A percentile compares a stretch with the other conserved stretches of the same genome.
Conservation (phyloP, 805 yeast species). For the Pichia scutulata region DNA sequence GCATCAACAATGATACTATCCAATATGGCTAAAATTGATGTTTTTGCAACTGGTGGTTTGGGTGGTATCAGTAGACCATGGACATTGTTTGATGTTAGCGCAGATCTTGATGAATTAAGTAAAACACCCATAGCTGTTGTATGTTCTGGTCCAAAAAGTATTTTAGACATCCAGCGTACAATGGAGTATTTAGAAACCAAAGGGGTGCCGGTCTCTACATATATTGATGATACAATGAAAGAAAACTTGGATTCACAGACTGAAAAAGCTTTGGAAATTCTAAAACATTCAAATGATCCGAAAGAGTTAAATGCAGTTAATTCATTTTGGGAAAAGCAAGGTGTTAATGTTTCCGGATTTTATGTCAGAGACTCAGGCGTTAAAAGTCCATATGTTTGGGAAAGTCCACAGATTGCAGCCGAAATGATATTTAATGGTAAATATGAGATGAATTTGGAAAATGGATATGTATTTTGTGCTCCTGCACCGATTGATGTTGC, state of each 20-base stretch:
- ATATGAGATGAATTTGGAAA: conserved; percentile 39
- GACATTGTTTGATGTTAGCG: conserved; percentile 70
- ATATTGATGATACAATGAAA: conserved; percentile 18
- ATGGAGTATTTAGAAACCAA: conserved; percentile 85
- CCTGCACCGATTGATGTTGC: conserved; percentile 72
- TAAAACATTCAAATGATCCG: neutral
- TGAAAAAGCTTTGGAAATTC: conserved; percentile 26
- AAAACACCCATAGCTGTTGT: conserved; percentile 84
- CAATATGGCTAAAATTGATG: conserved; percentile 63
- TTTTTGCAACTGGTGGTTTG: conserved; percentile 89
- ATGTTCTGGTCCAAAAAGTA: conserved; percentile 87
- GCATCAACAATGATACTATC: conserved; percentile 85
- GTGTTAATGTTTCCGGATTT: conserved; percentile 61
- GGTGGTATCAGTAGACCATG: conserved; percentile 89
- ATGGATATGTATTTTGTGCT: conserved; percentile 74
- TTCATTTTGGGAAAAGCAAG: conserved; percentile 6
- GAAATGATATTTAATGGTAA: conserved; percentile 42
- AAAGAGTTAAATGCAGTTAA: neutral
- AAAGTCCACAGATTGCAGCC: conserved; percentile 54
- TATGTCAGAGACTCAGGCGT: conserved; percentile 72
- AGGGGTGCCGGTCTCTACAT: conserved; percentile 79
- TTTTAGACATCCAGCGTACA: conserved; percentile 71
- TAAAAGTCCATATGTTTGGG: conserved; percentile 57
- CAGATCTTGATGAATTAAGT: conserved; percentile 80
- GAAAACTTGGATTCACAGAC: conserved; percentile 30